Conservation (phyloP, 169 alveolate species). For the Amoebophrya sp. region DNA sequence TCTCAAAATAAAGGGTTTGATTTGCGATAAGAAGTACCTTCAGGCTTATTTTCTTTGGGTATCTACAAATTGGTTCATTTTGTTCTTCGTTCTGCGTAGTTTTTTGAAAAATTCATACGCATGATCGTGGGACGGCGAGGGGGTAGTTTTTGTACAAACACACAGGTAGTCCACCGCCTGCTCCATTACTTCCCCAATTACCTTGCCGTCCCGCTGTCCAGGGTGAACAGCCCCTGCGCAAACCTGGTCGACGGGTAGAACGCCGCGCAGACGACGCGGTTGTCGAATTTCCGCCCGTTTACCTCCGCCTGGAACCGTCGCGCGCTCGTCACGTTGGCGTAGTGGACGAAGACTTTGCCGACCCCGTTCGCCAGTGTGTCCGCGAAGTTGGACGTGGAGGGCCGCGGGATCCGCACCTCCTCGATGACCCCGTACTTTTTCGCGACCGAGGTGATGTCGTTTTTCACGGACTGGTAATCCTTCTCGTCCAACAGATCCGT, state of each 20-base stretch:
- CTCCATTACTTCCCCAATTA: too few species aligned
- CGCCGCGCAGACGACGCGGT: constrained; percentile 69
- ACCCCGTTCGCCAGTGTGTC: neutral
- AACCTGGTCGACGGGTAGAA: constrained; percentile 53
- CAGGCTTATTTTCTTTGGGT: too few species aligned
- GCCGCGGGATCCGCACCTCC: neutral
- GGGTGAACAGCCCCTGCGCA: neutral
- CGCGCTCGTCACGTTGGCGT: constrained; percentile 51
- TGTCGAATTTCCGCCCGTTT: constrained; percentile 67
- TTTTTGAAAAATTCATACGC: too few species aligned
- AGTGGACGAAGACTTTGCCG: neutral
- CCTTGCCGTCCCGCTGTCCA: too few species aligned
- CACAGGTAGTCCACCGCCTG: too few species aligned
- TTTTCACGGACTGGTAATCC: neutral
- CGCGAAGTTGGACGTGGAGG: neutral
- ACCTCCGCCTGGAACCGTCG: constrained; percentile 64
- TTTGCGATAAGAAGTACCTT: too few species aligned
- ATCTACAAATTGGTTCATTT: too few species aligned
- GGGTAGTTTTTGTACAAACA: too few species aligned
- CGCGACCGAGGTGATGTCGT: neutral
- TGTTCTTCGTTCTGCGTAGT: too few species aligned
- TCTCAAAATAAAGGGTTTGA: too few species aligned
- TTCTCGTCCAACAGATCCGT: neutral
- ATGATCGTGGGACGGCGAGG: too few species aligned
- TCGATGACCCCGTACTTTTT: neutral